These are phyloP conservation scores for Kentomonas sorsogonicus DNA, from an alignment of 208 protist genomes.

Conservation along the genomic window DNA sequence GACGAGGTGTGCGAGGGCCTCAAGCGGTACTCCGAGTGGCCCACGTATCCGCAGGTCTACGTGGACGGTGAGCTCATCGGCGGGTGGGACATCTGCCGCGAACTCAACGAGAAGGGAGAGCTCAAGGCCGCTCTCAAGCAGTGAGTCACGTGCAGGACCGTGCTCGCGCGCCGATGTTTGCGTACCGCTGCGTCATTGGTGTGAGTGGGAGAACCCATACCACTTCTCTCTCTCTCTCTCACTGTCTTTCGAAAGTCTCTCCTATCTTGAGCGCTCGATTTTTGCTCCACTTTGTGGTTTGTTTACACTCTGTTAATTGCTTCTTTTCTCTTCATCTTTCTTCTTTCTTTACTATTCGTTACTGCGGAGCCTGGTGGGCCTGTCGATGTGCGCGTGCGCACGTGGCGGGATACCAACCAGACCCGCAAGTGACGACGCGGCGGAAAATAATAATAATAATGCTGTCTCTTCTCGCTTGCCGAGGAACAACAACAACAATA, in stretches of 20 bases:
- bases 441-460: too few species aligned
- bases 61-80: conserved; percentile 91
- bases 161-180: background rate
- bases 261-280: background rate
- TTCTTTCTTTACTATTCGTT: too few species aligned
- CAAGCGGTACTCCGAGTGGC: conserved; percentile 90
- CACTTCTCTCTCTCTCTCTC: too few species aligned
- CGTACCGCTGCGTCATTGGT: too few species aligned
- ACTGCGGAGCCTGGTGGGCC: too few species aligned
- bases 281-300: too few species aligned
- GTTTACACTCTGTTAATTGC: conserved; percentile 2
- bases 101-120: conserved; percentile 78
- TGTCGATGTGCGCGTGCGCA: too few species aligned
- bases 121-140: conserved; percentile 63
- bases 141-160: background rate
- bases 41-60: conserved; percentile 93
- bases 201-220: too few species aligned
- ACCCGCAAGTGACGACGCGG: too few species aligned
- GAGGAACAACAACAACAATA: too few species aligned
- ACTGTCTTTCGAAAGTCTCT: background rate
- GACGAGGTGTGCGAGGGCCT: conserved; percentile 86
- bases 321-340: background rate
- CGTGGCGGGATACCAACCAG: too few species aligned
- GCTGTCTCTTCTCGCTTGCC: too few species aligned
- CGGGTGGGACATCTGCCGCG: conserved; percentile 85